A percentile compares a stretch with the other conserved stretches of the same genome.
Evolutionary conservation across 108 stramenopile species (phyloP).

Genomic region (Seminavis robusta): DNA sequence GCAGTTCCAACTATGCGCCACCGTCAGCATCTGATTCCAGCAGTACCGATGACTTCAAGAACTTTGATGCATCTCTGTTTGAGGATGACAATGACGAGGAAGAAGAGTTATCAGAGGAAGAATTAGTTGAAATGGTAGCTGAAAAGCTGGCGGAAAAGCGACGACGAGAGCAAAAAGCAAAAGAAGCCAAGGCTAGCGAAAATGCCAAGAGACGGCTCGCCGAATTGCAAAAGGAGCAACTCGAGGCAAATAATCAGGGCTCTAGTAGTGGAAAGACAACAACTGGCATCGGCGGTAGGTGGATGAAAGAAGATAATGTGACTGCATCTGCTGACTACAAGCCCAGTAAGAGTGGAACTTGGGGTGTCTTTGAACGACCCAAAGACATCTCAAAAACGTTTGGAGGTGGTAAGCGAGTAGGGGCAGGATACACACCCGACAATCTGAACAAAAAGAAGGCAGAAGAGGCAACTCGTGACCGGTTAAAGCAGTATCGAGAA

Average conservation of each 20-base stretch:
- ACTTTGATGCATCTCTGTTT: slow-evolving; percentile 27
- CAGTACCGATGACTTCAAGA: background rate
- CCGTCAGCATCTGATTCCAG: background rate
- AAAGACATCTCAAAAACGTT: slow-evolving; percentile 89
- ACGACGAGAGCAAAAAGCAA: slow-evolving; percentile 15
- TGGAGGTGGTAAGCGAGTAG: slow-evolving; percentile 86
- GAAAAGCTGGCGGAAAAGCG: slow-evolving; percentile 44
- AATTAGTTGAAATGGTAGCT: slow-evolving; percentile 59
- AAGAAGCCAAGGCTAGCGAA: slow-evolving; percentile 9
- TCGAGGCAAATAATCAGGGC: background rate
- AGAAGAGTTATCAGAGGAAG: slow-evolving; percentile 62
- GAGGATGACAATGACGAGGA: slow-evolving; percentile 24
- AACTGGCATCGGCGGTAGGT: slow-evolving; percentile 75
- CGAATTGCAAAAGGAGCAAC: slow-evolving; percentile 6
- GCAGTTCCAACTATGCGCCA: background rate
- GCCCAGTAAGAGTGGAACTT: slow-evolving; percentile 75
- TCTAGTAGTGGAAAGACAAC: slow-evolving; percentile 27
- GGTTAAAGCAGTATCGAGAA: slow-evolving; percentile 57
- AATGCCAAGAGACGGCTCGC: background rate
- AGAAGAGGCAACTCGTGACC: slow-evolving; percentile 47
- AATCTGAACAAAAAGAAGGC: slow-evolving; percentile 33
- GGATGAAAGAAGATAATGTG: slow-evolving; percentile 35
- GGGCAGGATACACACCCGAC: slow-evolving; percentile 61
- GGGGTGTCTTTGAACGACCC: slow-evolving; percentile 93
- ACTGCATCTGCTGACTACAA: slow-evolving; percentile 29